phyloP scores from a whole-genome alignment of 306 rosid species.

The Alnus rubra region DNA sequence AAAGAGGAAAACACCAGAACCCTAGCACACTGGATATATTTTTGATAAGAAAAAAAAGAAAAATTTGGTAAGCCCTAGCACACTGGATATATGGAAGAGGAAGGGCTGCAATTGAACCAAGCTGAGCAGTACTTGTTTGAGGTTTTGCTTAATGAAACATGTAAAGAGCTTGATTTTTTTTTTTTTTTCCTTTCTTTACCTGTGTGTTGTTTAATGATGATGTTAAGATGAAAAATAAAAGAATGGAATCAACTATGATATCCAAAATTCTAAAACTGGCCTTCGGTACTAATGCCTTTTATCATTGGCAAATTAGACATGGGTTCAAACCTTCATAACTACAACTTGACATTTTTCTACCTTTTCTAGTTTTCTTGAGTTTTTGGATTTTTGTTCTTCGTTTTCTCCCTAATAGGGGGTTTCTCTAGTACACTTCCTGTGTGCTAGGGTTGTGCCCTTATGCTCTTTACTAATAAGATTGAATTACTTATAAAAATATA shows the following conservation, averaged over 20 bases:
- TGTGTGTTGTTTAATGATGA: not conserved
- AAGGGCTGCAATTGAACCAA: not conserved
- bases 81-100: not conserved
- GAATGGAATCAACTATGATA: not conserved
- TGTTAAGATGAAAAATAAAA: slow-evolving; percentile 10
- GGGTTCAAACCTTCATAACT: too few species aligned
- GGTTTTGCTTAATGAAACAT: not conserved
- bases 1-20: not conserved
- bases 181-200: not conserved
- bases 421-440: too few species aligned
- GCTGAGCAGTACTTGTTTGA: not conserved
- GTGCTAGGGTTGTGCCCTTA: too few species aligned
- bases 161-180: not conserved
- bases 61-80: too few species aligned
- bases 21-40: not conserved
- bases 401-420: too few species aligned
- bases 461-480: too few species aligned
- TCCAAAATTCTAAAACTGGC: slow-evolving; percentile 8
- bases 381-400: too few species aligned
- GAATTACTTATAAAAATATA: not conserved
- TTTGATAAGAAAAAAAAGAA: too few species aligned
- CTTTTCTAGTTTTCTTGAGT: too few species aligned
- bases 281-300: slow-evolving; percentile 1
- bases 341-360: too few species aligned
- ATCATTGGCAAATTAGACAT: slow-evolving; percentile 1